Evolutionary conservation across 345 rosid genomes (phyloP).

Genomic region (Firmiana major): DNA sequence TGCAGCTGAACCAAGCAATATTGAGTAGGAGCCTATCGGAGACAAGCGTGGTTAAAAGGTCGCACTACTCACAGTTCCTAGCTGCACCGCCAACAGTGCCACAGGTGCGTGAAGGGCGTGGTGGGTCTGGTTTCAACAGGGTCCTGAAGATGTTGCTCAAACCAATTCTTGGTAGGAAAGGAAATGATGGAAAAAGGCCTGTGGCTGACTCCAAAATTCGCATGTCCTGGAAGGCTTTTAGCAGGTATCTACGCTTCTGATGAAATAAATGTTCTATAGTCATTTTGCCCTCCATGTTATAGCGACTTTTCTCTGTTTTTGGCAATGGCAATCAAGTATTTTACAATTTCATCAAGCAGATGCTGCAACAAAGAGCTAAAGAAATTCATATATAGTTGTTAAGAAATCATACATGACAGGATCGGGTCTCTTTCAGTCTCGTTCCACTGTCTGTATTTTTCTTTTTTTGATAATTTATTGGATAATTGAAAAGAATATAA

Average conservation of each 20-base stretch:
- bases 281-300: neutral
- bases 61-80: neutral
- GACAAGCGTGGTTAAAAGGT: slow-evolving; percentile 20
- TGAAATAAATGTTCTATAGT: too few relatives aligned
- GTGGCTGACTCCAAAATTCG: slow-evolving; percentile 24
- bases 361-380: too few relatives aligned
- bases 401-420: too few relatives aligned
- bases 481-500: too few relatives aligned
- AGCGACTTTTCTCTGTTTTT: neutral
- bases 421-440: neutral
- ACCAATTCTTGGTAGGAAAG: slow-evolving; percentile 41
- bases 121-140: slow-evolving; percentile 38
- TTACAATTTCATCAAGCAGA: too few relatives aligned
- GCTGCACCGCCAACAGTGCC: neutral
- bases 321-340: neutral
- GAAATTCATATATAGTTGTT: too few relatives aligned
- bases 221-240: slow-evolving; percentile 38
- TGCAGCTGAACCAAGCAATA: slow-evolving; percentile 59
- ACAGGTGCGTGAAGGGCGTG: slow-evolving; percentile 24
- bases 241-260: slow-evolving; percentile 44
- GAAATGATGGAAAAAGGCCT: slow-evolving; percentile 16
- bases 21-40: slow-evolving; percentile 68
- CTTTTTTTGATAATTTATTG: too few relatives aligned
- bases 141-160: slow-evolving; percentile 49
- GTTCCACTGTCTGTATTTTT: too few relatives aligned